Conservation (phyloP, 1,139 yeast species). For the Candida labiduridarum region DNA sequence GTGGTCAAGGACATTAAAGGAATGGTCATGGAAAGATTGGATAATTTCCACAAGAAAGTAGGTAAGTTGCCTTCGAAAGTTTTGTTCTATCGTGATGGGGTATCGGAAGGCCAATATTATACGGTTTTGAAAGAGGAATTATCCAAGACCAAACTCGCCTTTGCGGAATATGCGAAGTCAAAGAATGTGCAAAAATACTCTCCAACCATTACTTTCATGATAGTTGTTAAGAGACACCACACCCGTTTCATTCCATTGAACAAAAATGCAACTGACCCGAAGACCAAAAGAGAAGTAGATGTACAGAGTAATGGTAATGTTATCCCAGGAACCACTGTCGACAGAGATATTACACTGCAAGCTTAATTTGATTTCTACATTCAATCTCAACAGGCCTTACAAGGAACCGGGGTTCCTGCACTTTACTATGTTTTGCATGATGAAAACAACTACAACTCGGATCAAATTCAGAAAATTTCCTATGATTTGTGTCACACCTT, state of each 20-base stretch:
- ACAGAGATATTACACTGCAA: conserved; percentile 14
- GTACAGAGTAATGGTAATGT: conserved; percentile 17
- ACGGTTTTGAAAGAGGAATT: conserved; percentile 16
- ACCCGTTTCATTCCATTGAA: conserved; percentile 17
- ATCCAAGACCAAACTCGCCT: conserved; percentile 14
- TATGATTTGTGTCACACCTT: conserved; percentile 18
- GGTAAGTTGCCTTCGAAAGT: conserved; percentile 15
- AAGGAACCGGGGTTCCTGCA: conserved; percentile 19
- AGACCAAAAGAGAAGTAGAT: conserved; percentile 13
- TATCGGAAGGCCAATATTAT: conserved; percentile 18
- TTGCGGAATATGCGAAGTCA: conserved; percentile 13
- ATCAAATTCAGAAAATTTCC: conserved; percentile 16
- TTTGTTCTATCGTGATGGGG: conserved; percentile 18
- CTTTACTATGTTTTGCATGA: conserved; percentile 18
- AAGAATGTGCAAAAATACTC: conserved; percentile 10
- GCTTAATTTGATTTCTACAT: conserved; percentile 17
- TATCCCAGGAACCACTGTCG: conserved; percentile 17
- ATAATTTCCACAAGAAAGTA: conserved; percentile 14
- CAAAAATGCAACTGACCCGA: conserved; percentile 11
- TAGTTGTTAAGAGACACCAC: conserved; percentile 18
- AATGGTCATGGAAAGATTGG: conserved; percentile 16
- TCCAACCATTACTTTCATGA: conserved; percentile 16
- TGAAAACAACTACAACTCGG: conserved; percentile 15
- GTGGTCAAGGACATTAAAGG: conserved; percentile 13
- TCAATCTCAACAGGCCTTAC: conserved; percentile 18